Base-by-base conservation (phyloP, 2,329 filamentous ascomycete species). In the Diaporthe vaccinii region DNA sequence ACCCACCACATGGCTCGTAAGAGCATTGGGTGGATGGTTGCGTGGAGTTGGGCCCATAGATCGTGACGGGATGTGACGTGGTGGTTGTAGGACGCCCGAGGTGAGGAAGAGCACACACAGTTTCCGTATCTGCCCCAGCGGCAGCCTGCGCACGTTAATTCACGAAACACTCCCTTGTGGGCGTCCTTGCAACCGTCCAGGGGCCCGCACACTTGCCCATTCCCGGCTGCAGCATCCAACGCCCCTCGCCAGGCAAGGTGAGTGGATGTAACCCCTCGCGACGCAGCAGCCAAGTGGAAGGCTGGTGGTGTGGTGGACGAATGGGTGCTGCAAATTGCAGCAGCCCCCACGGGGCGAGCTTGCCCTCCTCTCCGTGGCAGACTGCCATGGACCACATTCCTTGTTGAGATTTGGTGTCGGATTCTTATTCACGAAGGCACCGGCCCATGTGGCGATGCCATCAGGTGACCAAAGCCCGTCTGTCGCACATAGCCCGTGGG, bases 241-340 rank as follows among this genome's bases (percentile, higher is more conserved):
- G 46, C 46, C 65, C 22, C 65, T 53, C 34, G 49, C 25, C 28
- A 25, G 28, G 34, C 58, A 72, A 58, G 31, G 44, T 34, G 44
- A 62, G 58, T 55, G 57, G 22, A 72, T 72, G 70, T 53, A 72
- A 72, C 58, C 70, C 25, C 46, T 55, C 34, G 44, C 46, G 20
- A 53, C 44, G 57, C 70, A 65, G 70, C 58, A 62, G 70, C 59
- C 55, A 58, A 39, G 57, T 72, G n/a, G 36, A 46, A 20, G 28
- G 36, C 58, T 55, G n/a, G 12, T 53, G 28, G 53, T 36, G 57
- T 72, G n/a, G 22, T 51, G 41, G 41, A 59, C 46, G 15, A 34
- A 39, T 36, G 28, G 69, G 17, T 39, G 46, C 12, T 25, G 28
- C 41, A n/a, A 44, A 28, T 34, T 39, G 57, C 34, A 25, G 25